A percentile compares a stretch with the other conserved stretches of the same genome.
Conservation (phyloP, 192 early-diverging fungal genomes). For the Spizellomyces sp. region DNA sequence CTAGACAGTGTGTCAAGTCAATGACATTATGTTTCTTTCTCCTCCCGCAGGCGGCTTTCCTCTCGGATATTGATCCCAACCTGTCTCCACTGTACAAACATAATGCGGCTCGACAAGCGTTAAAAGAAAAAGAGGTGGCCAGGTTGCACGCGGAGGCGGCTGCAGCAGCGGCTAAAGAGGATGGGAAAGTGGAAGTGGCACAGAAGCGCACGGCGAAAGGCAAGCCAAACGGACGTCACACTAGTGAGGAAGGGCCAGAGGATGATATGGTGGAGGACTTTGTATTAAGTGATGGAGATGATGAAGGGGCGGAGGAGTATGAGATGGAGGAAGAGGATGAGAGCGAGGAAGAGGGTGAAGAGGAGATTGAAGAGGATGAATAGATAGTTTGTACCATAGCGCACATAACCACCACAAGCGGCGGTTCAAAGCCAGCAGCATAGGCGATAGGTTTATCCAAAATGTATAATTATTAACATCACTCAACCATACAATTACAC, state of each 20-base stretch:
- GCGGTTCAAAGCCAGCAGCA: too few species aligned
- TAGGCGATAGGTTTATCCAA: not conserved
- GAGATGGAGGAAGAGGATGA: slow-evolving; percentile 30
- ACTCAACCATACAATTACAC: not conserved
- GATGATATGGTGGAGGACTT: slow-evolving; percentile 41
- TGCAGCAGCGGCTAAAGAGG: slow-evolving; percentile 31
- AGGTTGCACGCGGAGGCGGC: slow-evolving; percentile 33
- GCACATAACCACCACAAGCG: too few species aligned
- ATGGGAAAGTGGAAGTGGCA: slow-evolving; percentile 5
- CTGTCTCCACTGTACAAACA: slow-evolving; percentile 43
- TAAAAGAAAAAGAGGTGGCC: slow-evolving; percentile 39
- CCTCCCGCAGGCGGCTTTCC: slow-evolving; percentile 18
- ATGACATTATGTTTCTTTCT: slow-evolving; percentile 9
- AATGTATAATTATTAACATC: not conserved
- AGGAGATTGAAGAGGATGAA: slow-evolving; percentile 20
- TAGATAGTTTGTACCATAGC: not conserved
- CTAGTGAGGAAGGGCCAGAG: too few species aligned
- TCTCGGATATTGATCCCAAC: slow-evolving; percentile 33
- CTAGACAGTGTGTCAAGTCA: not conserved
- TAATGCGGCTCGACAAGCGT: slow-evolving; percentile 33
- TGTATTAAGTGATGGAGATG: slow-evolving; percentile 26
- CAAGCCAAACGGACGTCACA: too few species aligned
- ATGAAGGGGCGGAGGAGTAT: slow-evolving; percentile 43
- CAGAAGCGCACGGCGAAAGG: slow-evolving; percentile 28
- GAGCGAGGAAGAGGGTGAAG: slow-evolving; percentile 16